A percentile compares a stretch with the other conserved stretches of the same genome.
Evolutionary conservation across 192 early-diverging fungal species (phyloP).

Genomic region (Dispira simplex): DNA sequence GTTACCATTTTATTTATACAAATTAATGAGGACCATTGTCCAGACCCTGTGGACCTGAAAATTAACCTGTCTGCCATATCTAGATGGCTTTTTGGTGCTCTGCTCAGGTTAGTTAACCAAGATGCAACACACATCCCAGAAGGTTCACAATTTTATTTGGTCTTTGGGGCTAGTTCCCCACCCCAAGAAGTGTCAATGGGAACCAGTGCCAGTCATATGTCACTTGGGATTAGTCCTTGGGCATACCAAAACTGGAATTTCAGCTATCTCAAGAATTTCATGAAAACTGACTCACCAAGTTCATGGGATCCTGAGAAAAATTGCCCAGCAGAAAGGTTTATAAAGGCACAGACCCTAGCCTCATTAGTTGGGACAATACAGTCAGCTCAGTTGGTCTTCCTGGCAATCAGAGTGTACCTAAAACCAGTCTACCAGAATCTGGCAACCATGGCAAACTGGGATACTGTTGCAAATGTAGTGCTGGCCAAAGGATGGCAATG

Average conservation of each 20-base stretch:
- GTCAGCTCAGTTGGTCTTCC: slow-evolving; percentile 4
- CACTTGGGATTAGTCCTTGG: background rate
- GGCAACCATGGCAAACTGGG: background rate
- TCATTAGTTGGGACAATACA: background rate
- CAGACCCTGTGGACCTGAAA: background rate
- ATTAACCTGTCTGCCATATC: background rate
- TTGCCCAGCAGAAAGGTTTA: background rate
- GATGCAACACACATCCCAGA: background rate
- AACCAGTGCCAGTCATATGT: background rate
- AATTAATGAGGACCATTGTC: background rate
- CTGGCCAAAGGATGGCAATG: no score
- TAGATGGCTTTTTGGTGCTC: background rate
- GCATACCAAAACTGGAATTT: background rate
- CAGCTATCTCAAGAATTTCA: background rate
- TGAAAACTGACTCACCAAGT: background rate
- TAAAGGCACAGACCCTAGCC: background rate
- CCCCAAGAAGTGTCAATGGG: slow-evolving; percentile 7
- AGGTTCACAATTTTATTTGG: background rate
- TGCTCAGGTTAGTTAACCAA: background rate
- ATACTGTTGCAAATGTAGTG: no score
- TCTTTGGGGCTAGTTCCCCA: background rate
- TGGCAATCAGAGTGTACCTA: slow-evolving; percentile 1
- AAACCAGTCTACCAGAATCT: background rate
- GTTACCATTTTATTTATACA: background rate
- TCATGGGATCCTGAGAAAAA: background rate